Evolutionary conservation across 2,329 filamentous ascomycete species (phyloP).

Genomic region (Dactylellina drechsleri): DNA sequence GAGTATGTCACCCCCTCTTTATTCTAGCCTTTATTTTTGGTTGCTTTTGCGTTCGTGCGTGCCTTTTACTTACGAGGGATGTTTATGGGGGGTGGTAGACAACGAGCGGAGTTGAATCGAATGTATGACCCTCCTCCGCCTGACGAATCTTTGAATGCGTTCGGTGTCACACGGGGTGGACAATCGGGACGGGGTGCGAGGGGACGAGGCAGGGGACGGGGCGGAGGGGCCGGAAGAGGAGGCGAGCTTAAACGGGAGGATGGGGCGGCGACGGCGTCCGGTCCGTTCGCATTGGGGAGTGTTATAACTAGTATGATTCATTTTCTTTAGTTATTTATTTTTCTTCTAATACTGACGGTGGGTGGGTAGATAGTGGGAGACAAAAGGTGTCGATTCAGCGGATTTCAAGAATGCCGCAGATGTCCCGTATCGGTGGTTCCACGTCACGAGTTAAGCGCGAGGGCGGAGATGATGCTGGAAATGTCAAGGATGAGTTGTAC

Average conservation of each 20-base stretch:
- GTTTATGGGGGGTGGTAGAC: slow-evolving; percentile 4
- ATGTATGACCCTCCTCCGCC: slow-evolving; percentile 34
- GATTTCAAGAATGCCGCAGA: slow-evolving; percentile 14
- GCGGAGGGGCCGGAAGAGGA: slow-evolving; percentile 22
- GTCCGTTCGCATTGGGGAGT: slow-evolving; percentile 57
- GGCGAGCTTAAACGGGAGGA: slow-evolving; percentile 15
- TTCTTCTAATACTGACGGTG: slow-evolving; percentile 2
- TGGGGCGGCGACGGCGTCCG: slow-evolving; percentile 54
- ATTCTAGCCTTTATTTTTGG: neutral
- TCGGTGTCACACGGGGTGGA: slow-evolving; percentile 46
- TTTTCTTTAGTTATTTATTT: too few relatives aligned
- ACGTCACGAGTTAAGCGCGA: slow-evolving; percentile 40
- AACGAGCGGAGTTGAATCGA: slow-evolving; percentile 46
- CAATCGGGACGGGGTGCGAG: slow-evolving; percentile 42
- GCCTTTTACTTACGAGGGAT: neutral
- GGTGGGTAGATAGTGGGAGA: slow-evolving; percentile 28
- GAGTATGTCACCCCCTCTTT: slow-evolving; percentile 53
- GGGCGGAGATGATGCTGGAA: slow-evolving; percentile 31
- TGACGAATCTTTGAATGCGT: slow-evolving; percentile 43
- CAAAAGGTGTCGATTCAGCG: slow-evolving; percentile 49
- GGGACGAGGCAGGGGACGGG: slow-evolving; percentile 55
- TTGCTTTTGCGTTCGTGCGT: neutral
- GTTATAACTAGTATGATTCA: slow-evolving; percentile 52
- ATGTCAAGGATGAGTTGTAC: slow-evolving; percentile 53
- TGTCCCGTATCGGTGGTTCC: neutral